Conservation (phyloP, 306 rosid species). For the Vachellia pachyceras region DNA sequence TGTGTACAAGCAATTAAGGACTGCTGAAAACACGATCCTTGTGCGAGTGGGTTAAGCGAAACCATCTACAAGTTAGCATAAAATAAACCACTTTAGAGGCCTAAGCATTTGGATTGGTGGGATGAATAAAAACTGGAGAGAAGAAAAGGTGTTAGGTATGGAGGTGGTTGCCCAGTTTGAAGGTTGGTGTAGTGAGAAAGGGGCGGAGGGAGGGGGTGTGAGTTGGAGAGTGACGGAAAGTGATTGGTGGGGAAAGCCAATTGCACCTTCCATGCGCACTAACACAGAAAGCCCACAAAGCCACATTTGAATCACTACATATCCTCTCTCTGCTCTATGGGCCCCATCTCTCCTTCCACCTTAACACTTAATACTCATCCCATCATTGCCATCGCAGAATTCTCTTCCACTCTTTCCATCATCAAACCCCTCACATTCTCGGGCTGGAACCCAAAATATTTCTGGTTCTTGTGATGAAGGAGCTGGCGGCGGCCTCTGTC, state of each 20-base stretch:
- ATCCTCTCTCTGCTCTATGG: constrained; percentile 42
- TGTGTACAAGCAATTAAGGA: too few relatives aligned
- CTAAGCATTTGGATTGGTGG: background rate
- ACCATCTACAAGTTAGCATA: background rate
- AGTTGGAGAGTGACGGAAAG: constrained; percentile 52
- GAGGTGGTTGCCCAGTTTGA: constrained; percentile 32
- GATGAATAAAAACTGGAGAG: background rate
- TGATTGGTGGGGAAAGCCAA: constrained; percentile 46
- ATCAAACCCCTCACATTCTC: constrained; percentile 21
- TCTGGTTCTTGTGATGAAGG: constrained; percentile 47
- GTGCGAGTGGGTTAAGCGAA: background rate
- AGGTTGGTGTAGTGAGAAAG: constrained; percentile 6
- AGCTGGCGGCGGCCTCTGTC: constrained; percentile 30
- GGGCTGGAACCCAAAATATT: background rate
- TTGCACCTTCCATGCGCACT: constrained; percentile 66
- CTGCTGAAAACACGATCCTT: too few relatives aligned
- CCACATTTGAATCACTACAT: constrained; percentile 47
- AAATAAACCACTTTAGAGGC: background rate
- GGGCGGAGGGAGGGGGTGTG: background rate
- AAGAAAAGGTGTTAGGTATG: constrained; percentile 36
- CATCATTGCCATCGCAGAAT: constrained; percentile 76
- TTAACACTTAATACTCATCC: constrained; percentile 33
- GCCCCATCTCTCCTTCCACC: constrained; percentile 58
- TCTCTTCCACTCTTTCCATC: constrained; percentile 48
- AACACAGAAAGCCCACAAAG: constrained; percentile 39